Percentiles rank a stretch among this genome's conserved stretches.
Conservation (phyloP, 306 rosid species). For the Abrus precatorius region DNA sequence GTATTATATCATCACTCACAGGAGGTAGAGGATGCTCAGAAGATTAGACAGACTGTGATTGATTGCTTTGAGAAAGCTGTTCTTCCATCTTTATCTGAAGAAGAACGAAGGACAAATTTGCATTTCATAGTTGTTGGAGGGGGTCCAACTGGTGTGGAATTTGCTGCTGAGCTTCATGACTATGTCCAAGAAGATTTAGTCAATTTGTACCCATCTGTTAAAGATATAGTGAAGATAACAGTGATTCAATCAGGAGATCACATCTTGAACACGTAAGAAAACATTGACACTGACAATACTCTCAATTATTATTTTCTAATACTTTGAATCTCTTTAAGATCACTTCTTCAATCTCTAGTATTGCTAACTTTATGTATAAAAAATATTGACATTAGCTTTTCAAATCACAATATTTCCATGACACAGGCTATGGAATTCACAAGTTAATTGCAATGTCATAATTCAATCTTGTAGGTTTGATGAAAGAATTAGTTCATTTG, state of each 20-base stretch:
- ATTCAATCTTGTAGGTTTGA: constrained; percentile 66
- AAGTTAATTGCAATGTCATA: neutral
- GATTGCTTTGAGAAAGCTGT: constrained; percentile 82
- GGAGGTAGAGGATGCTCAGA: constrained; percentile 89
- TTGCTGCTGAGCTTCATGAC: constrained; percentile 90
- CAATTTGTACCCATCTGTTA: constrained; percentile 68
- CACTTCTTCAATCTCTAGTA: no score
- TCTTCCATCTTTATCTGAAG: constrained; percentile 74
- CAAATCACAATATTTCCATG: neutral
- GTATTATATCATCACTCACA: constrained; percentile 44
- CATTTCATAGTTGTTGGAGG: constrained; percentile 91
- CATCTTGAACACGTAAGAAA: constrained; percentile 75
- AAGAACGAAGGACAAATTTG: constrained; percentile 70
- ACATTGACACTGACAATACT: constrained; percentile 19
- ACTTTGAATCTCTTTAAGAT: no score
- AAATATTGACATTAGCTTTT: no score
- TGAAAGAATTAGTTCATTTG: constrained; percentile 81
- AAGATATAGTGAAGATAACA: constrained; percentile 76
- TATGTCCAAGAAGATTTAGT: constrained; percentile 70
- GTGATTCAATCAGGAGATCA: constrained; percentile 90
- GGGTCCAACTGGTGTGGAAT: constrained; percentile 90
- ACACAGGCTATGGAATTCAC: constrained; percentile 1
- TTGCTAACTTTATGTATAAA: no score
- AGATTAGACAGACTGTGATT: constrained; percentile 71
- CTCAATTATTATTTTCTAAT: neutral